Evolutionary conservation across 2,329 filamentous ascomycete genomes (phyloP).

Genomic region (Biscogniauxia mediterranea): DNA sequence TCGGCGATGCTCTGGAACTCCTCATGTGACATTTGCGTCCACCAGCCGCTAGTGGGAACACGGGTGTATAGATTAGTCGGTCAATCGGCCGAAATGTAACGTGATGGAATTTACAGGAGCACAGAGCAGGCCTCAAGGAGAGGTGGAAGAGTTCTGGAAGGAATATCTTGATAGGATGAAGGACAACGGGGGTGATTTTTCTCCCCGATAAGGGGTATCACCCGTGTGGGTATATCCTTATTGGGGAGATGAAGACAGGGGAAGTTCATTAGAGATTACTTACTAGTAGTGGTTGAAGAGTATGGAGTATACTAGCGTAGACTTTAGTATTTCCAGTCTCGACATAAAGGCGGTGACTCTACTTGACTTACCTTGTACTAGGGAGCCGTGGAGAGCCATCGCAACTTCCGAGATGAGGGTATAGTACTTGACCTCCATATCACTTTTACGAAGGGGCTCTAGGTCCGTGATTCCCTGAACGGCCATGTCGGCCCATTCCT

Average conservation of each 20-base stretch:
- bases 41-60: slow-evolving; percentile 41
- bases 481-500: slow-evolving; percentile 47
- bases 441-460: slow-evolving; percentile 41
- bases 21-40: slow-evolving; percentile 55
- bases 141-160: no score
- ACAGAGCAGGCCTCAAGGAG: no score
- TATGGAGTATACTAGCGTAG: slow-evolving; percentile 46
- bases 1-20: slow-evolving; percentile 51
- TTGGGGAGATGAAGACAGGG: neutral
- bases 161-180: no score
- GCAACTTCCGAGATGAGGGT: slow-evolving; percentile 45
- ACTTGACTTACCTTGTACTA: slow-evolving; percentile 52
- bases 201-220: neutral
- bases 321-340: neutral
- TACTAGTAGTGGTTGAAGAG: slow-evolving; percentile 47
- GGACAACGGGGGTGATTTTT: neutral
- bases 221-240: neutral
- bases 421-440: slow-evolving; percentile 47
- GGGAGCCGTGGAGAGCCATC: slow-evolving; percentile 50
- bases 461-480: slow-evolving; percentile 42
- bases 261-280: slow-evolving; percentile 1
- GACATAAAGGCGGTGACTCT: neutral
- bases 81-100: neutral
- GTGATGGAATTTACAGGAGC: neutral
- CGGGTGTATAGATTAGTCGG: slow-evolving; percentile 20